Evolutionary conservation across 164 flowering plant genomes (phyloP).

Genomic region (Nymphaea colorata): DNA sequence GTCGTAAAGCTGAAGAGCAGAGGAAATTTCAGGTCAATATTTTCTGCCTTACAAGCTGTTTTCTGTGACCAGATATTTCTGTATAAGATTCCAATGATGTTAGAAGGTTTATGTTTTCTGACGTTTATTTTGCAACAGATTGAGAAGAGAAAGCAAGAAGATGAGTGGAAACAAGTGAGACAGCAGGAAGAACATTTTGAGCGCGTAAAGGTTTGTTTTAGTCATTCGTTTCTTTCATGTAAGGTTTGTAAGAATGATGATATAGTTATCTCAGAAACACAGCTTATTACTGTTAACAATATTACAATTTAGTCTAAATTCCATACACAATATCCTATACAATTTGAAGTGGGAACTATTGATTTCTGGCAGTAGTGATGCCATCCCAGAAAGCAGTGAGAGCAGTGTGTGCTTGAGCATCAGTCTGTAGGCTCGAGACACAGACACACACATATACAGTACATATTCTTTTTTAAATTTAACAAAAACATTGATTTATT

Average conservation of each 20-base stretch:
- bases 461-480: no score
- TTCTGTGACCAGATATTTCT: not conserved
- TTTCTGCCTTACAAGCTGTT: not conserved
- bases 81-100: not conserved
- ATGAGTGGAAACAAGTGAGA: conserved; percentile 67
- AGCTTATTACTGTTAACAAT: no score
- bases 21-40: conserved; percentile 60
- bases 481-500: no score
- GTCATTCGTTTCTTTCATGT: not conserved
- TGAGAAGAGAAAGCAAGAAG: conserved; percentile 92
- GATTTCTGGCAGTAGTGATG: not conserved
- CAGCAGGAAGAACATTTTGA: conserved; percentile 72
- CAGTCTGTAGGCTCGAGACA: no score
- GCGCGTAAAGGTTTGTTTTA: conserved; percentile 59
- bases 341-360: not conserved
- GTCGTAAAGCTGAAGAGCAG: conserved; percentile 90
- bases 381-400: not conserved
- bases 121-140: conserved; percentile 25
- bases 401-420: no score
- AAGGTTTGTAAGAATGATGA: not conserved
- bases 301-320: no score
- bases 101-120: not conserved
- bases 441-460: no score
- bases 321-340: not conserved
- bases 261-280: no score